Evolutionary conservation across 2,329 filamentous ascomycete genomes (phyloP).

Genomic region (Microdochium nivale): DNA sequence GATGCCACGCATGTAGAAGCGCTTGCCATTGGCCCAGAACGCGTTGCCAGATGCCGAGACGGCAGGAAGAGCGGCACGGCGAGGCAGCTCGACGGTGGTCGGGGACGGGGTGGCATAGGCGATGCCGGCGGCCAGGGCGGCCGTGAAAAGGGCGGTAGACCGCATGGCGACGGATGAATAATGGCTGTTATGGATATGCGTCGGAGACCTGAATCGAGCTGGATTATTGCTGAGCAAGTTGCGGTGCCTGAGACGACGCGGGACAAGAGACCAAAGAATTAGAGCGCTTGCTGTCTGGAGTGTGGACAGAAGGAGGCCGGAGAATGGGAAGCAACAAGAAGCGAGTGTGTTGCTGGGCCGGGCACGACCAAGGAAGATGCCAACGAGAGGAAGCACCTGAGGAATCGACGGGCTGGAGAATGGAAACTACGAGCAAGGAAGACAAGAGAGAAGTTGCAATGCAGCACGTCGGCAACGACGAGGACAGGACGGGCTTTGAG

Average conservation of each 20-base stretch:
- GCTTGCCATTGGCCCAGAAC: slow-evolving; percentile 42
- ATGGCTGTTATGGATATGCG: slow-evolving; percentile 7
- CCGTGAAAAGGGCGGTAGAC: slow-evolving; percentile 34
- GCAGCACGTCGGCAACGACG: background rate
- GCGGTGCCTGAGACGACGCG: background rate
- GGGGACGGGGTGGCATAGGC: slow-evolving; percentile 41
- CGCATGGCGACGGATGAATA: slow-evolving; percentile 37
- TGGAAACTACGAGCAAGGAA: background rate
- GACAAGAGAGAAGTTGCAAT: background rate
- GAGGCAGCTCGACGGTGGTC: slow-evolving; percentile 36
- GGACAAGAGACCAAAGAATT: slow-evolving; percentile 1
- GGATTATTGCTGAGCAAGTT: slow-evolving; percentile 5
- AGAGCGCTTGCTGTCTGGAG: slow-evolving; percentile 1
- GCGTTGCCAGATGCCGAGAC: slow-evolving; percentile 50
- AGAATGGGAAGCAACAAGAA: slow-evolving; percentile 13
- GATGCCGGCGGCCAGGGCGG: slow-evolving; percentile 34
- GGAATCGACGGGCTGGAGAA: background rate
- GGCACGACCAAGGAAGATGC: background rate
- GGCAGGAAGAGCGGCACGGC: slow-evolving; percentile 39
- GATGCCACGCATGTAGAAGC: slow-evolving; percentile 52
- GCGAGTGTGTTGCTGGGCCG: slow-evolving; percentile 18
- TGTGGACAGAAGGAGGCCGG: slow-evolving; percentile 5
- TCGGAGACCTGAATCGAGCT: background rate
- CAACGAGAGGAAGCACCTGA: background rate
- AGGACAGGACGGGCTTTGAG: background rate